A percentile compares a stretch with the other conserved stretches of the same genome.
phyloP scores from a whole-genome alignment of 495 filamentous ascomycete species.

The Hypoxylon fragiforme region DNA sequence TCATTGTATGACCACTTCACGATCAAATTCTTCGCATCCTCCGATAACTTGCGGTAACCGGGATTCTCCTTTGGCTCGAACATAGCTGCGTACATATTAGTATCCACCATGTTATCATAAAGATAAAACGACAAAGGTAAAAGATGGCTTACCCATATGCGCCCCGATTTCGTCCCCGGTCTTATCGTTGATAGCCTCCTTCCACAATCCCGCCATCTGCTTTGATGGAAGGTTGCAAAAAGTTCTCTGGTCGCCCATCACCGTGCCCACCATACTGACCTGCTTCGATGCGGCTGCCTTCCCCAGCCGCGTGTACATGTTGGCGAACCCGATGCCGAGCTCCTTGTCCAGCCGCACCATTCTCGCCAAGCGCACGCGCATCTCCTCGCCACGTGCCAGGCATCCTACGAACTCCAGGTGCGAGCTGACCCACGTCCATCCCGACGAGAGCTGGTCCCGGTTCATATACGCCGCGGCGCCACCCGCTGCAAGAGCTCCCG shows the following conservation, averaged over 20 bases:
- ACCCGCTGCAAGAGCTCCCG: slow-evolving; percentile 79
- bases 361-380: slow-evolving; percentile 65
- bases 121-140: not conserved
- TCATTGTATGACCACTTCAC: slow-evolving; percentile 59
- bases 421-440: slow-evolving; percentile 78
- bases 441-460: slow-evolving; percentile 71
- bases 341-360: slow-evolving; percentile 60
- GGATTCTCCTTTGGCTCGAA: slow-evolving; percentile 81
- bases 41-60: slow-evolving; percentile 68
- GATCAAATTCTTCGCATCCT: slow-evolving; percentile 67
- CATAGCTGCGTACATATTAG: slow-evolving; percentile 59
- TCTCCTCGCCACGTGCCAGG: slow-evolving; percentile 74
- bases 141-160: slow-evolving; percentile 64
- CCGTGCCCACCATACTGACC: slow-evolving; percentile 51
- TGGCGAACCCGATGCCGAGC: slow-evolving; percentile 68
- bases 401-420: slow-evolving; percentile 97
- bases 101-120: not conserved
- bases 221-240: slow-evolving; percentile 78
- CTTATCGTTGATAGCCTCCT: slow-evolving; percentile 72
- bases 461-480: slow-evolving; percentile 86
- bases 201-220: slow-evolving; percentile 58
- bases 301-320: slow-evolving; percentile 84
- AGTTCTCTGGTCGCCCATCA: slow-evolving; percentile 66
- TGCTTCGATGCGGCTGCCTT: slow-evolving; percentile 53
- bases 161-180: slow-evolving; percentile 78